Evolutionary conservation across 2,329 filamentous ascomycete genomes (phyloP), one percentile per base, ranked within the genome.

Genomic region (Neonectria punicea): DNA sequence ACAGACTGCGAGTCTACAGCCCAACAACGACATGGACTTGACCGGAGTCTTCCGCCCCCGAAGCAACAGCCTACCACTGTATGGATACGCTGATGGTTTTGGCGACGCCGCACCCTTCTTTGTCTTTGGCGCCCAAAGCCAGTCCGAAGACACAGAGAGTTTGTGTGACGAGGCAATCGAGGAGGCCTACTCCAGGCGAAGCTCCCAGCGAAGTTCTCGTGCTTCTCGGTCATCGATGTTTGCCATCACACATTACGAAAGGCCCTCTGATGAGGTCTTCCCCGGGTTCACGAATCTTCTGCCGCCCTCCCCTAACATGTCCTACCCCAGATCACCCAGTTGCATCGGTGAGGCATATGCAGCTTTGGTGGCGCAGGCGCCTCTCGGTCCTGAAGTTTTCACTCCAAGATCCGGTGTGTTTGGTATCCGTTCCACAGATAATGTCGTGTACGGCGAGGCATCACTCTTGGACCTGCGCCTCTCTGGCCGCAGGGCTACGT

Each of bases 1-100:
- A 58, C 79, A 86, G 67, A 89, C 87, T 0, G 86, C 83, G 53
- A 84, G 78, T 22, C 75, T 89, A n/a, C 86, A 89, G 66, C 80
- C 81, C 0, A 79, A 73, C 53, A 80, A 81, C 58, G 82, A 85
- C 46, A 74, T 86, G n/a, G 85, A 86, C 54, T 76, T 87, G 41
- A 82, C 82, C 1, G 67, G 75, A 32, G 70, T 69, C 2, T 67
- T 67, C 16, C 81, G 83, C 2, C 80, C 80, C 22, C 82, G 85
- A 62, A 86, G 86, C 67, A 80, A 81, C 50, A 87, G 83, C 64
- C 71, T 87, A 43, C 85, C 86, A 0, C 67, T 82, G n/a, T 83
- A 83, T 63, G 81, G 80, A 7, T 80, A 81, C 39, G 73, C 78
- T 3, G 83, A 84, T 56, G 80, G 79, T 20, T 77, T 82, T 41